Percentiles rank a stretch among this genome's conserved stretches.
Conservation (phyloP, 345 rosid genomes). For the Linum usitatissimum region DNA sequence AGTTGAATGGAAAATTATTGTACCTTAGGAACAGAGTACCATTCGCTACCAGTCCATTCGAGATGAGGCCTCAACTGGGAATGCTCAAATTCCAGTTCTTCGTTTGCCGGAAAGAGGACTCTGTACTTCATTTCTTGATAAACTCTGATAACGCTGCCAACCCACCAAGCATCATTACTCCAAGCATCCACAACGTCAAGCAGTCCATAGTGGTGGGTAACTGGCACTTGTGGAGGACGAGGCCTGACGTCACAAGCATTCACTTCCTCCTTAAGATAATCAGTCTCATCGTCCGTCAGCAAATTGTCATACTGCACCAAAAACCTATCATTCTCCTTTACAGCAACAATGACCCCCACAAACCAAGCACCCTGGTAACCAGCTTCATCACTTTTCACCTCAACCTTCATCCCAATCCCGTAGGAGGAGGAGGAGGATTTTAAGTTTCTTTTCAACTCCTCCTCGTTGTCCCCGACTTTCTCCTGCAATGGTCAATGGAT, state of each 20-base stretch:
- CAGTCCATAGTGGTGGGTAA: slow-evolving; percentile 3
- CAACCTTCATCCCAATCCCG: slow-evolving; percentile 23
- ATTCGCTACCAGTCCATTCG: slow-evolving; percentile 33
- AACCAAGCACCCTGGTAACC: slow-evolving; percentile 31
- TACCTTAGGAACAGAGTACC: slow-evolving; percentile 29
- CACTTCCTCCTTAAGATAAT: slow-evolving; percentile 28
- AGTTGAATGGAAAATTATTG: background rate
- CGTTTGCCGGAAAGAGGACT: slow-evolving; percentile 29
- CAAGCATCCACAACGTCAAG: slow-evolving; percentile 35
- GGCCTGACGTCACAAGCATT: slow-evolving; percentile 30
- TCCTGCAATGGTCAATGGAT: background rate
- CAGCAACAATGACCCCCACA: slow-evolving; percentile 15
- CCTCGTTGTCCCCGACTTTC: background rate
- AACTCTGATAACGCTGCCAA: slow-evolving; percentile 23
- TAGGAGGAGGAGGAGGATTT: background rate
- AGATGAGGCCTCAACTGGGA: slow-evolving; percentile 37
- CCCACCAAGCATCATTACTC: slow-evolving; percentile 52
- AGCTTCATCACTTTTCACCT: slow-evolving; percentile 28
- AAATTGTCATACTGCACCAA: slow-evolving; percentile 22
- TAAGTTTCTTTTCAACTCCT: background rate
- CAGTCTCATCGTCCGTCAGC: slow-evolving; percentile 28
- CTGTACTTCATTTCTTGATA: slow-evolving; percentile 15
- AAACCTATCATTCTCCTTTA: slow-evolving; percentile 12
- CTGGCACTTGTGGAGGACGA: slow-evolving; percentile 22
- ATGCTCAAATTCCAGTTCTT: slow-evolving; percentile 33